phyloP scores from a whole-genome alignment of 192 early-diverging fungal species.

The Pecoramyces ruminantium region DNA sequence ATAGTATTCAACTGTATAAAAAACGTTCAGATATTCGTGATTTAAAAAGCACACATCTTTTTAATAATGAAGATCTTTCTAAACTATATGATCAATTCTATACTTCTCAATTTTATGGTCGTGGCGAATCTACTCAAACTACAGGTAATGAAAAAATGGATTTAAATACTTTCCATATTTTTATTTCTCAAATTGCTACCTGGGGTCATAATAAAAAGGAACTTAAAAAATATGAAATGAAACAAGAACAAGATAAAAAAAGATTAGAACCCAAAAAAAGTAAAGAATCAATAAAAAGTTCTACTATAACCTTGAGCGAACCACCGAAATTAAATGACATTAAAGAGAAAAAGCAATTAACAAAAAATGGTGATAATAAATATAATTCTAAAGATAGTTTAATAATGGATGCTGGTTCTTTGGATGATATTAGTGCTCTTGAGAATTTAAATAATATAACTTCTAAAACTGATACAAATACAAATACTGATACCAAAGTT shows the following conservation, averaged over 20 bases:
- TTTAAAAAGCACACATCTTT: neutral
- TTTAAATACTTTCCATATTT: neutral
- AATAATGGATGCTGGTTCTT: no score
- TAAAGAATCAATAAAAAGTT: neutral
- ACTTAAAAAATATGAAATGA: neutral
- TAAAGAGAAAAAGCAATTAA: no score
- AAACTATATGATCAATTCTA: neutral
- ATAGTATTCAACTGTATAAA: neutral
- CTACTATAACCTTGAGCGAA: no score
- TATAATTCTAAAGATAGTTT: no score
- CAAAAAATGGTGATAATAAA: no score
- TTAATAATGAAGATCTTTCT: neutral
- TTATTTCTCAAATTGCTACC: neutral
- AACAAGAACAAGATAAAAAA: neutral
- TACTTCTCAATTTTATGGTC: neutral
- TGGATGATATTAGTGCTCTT: no score
- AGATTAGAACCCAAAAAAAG: neutral
- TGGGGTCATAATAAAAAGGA: neutral
- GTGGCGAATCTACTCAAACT: neutral
- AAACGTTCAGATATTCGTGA: neutral
- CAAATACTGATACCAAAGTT: neutral
- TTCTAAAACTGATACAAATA: no score
- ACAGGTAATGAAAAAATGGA: neutral
- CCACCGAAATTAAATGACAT: no score
- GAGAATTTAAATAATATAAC: no score